These are phyloP conservation scores for Brassica napus DNA, from an alignment of 345 rosid species.

Conservation along the genomic window Da-Ae NC_063442.1:41322001-41322500, in stretches of 20 bases:
- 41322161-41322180: constrained; percentile 82
- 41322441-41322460: constrained; percentile 39
- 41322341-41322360: constrained; percentile 32
- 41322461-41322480: constrained; percentile 38
- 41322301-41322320: constrained; percentile 47
- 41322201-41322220: rapidly evolving
- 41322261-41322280: constrained; percentile 14
- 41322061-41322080: not conserved
- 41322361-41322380: constrained; percentile 17
- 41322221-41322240: constrained; percentile 11
- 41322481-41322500: constrained; percentile 29
- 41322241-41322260: rapidly evolving
- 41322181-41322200: constrained; percentile 79
- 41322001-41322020: constrained; percentile 46
- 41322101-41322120: not conserved
- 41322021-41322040: constrained; percentile 38
- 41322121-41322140: constrained; percentile 13
- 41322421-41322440: constrained; percentile 37
- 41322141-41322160: constrained; percentile 63
- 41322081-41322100: constrained; percentile 12
- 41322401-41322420: constrained; percentile 34
- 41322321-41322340: constrained; percentile 42
- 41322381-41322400: constrained; percentile 32
- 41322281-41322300: constrained; percentile 53
- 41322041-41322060: constrained; percentile 39